A percentile compares a stretch with the other conserved stretches of the same genome.
Evolutionary conservation across 2,329 filamentous ascomycete genomes (phyloP).

Genomic region (Nothophaeocryptopus gaeumannii): DNA sequence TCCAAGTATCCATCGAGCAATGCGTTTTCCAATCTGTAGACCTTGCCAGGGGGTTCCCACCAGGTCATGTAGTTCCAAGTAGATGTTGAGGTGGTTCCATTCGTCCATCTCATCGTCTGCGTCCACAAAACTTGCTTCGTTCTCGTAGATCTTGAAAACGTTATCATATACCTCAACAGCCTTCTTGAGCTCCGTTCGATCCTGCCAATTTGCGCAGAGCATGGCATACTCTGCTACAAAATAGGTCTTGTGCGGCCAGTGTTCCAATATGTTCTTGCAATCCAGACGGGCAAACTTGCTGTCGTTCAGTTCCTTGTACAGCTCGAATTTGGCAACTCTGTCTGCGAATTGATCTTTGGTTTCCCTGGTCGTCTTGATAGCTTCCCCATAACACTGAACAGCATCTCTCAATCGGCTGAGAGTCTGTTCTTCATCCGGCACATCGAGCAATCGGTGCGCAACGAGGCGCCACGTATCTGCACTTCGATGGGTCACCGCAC

Average conservation of each 20-base stretch:
- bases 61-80: conserved; percentile 72
- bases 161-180: conserved; percentile 46
- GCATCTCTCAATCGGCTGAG: conserved; percentile 43
- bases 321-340: conserved; percentile 55
- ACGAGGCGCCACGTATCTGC: conserved; percentile 57
- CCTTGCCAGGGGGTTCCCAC: conserved; percentile 63
- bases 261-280: conserved; percentile 55
- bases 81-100: conserved; percentile 85
- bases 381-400: conserved; percentile 53
- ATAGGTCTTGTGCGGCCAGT: conserved; percentile 53
- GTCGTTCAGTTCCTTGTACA: conserved; percentile 52
- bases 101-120: conserved; percentile 47
- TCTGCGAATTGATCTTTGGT: conserved; percentile 36
- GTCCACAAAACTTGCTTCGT: conserved; percentile 35
- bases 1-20: conserved; percentile 80
- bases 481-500: conserved; percentile 57
- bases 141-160: conserved; percentile 50
- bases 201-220: conserved; percentile 40
- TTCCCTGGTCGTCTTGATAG: conserved; percentile 52
- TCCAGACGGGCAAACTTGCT: conserved; percentile 49
- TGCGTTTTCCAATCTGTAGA: conserved; percentile 64
- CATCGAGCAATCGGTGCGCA: conserved; percentile 53
- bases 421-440: conserved; percentile 42
- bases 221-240: conserved; percentile 57
- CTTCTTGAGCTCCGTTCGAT: conserved; percentile 25